phyloP scores from a whole-genome alignment of 805 yeast genomes.

The Yarrowia sp. region DNA sequence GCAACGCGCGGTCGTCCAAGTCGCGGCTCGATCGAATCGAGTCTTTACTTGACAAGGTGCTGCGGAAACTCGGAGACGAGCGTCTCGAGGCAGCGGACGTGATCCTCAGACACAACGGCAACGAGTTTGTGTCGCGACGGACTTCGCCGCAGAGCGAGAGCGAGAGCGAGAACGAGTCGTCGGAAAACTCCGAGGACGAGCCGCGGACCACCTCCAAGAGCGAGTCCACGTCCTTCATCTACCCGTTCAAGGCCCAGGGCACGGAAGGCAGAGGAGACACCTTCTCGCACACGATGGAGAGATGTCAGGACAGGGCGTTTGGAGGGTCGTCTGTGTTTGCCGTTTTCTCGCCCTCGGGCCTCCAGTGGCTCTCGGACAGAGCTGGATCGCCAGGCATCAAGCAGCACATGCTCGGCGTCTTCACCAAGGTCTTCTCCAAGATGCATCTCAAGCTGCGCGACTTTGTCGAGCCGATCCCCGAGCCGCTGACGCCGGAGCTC shows the following conservation, averaged over 20 bases:
- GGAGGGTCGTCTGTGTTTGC: conserved; percentile 36
- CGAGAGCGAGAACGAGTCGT: background rate
- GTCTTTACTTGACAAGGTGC: conserved; percentile 29
- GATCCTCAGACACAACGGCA: background rate
- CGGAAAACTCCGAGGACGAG: conserved; percentile 3
- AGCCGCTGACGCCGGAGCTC: background rate
- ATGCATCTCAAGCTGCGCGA: conserved; percentile 17
- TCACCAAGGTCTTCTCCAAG: conserved; percentile 10
- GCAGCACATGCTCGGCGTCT: conserved; percentile 3
- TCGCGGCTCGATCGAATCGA: conserved; percentile 33
- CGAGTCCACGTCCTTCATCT: conserved; percentile 13
- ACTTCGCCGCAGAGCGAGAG: background rate
- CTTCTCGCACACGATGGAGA: background rate
- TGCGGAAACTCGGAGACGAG: conserved; percentile 17
- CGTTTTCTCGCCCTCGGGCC: conserved; percentile 43
- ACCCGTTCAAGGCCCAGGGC: conserved; percentile 7
- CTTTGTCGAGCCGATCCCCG: conserved; percentile 25
- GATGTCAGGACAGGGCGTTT: conserved; percentile 4
- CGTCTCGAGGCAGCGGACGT: conserved; percentile 11
- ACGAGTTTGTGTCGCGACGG: conserved; percentile 8
- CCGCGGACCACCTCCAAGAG: background rate
- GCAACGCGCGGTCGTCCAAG: conserved; percentile 11
- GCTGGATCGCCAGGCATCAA: conserved; percentile 24
- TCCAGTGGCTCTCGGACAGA: conserved; percentile 40
- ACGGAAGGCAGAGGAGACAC: conserved; percentile 19